Evolutionary conservation across 306 rosid species (phyloP).

Genomic region (Corylus avellana): DNA sequence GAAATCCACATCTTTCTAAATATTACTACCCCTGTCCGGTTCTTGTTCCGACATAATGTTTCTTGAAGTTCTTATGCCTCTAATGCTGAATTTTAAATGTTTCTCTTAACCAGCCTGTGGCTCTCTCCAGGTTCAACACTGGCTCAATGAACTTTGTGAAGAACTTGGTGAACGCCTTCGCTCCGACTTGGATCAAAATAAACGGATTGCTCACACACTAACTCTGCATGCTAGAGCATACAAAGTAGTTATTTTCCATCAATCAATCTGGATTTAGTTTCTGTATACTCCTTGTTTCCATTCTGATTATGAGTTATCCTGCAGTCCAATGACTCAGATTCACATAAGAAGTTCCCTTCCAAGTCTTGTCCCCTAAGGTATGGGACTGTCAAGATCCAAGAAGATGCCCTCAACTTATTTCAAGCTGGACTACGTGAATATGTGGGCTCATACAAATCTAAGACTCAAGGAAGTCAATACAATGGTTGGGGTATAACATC

Average conservation of each 20-base stretch:
- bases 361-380: conserved; percentile 91
- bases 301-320: conserved; percentile 34
- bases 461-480: conserved; percentile 49
- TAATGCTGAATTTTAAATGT: conserved; percentile 1
- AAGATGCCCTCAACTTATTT: conserved; percentile 83
- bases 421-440: conserved; percentile 84
- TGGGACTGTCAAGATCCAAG: conserved; percentile 86
- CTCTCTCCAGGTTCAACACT: conserved; percentile 69
- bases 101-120: conserved; percentile 14
- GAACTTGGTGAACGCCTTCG: conserved; percentile 82
- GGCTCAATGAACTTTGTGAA: conserved; percentile 85
- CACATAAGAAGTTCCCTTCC: conserved; percentile 80
- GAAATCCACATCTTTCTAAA: background rate
- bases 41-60: background rate
- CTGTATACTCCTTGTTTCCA: conserved; percentile 4
- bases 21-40: background rate
- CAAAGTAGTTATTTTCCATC: conserved; percentile 43
- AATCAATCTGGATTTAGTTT: background rate
- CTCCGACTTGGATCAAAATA: conserved; percentile 77
- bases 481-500: conserved; percentile 74
- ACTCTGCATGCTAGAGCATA: conserved; percentile 81
- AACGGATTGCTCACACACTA: conserved; percentile 80
- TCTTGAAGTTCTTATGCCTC: conserved; percentile 1
- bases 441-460: conserved; percentile 45
- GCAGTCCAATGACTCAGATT: conserved; percentile 69